These are phyloP conservation scores for Larix kaempferi DNA, from an alignment of 75 land plant species.

Conservation along the genomic window DNA sequence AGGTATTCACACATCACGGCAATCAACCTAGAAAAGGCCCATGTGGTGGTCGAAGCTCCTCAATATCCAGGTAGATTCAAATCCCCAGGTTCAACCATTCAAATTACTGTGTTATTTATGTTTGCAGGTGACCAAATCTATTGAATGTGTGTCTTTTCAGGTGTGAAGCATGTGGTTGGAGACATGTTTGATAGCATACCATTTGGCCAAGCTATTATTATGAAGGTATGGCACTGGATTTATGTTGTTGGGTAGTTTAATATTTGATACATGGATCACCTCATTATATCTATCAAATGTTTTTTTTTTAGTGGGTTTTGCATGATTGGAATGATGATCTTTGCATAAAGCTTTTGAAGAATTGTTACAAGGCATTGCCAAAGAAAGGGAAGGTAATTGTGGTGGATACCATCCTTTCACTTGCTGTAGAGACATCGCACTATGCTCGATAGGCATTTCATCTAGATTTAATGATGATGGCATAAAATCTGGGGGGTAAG, in stretches of 20 bases:
- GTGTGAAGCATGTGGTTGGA: slow-evolving; percentile 37
- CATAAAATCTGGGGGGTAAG: slow-evolving; percentile 54
- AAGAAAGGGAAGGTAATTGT: slow-evolving; percentile 50
- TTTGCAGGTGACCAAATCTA: not conserved
- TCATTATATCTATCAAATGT: not conserved
- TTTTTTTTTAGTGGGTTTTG: slow-evolving; percentile 30
- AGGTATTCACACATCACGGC: slow-evolving; percentile 39
- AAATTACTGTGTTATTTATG: not conserved
- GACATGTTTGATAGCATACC: slow-evolving; percentile 44
- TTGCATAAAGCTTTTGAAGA: slow-evolving; percentile 43
- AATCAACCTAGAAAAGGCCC: slow-evolving; percentile 47
- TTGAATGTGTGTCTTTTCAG: slow-evolving; percentile 20
- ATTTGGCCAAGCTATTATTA: slow-evolving; percentile 32
- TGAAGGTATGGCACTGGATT: slow-evolving; percentile 21
- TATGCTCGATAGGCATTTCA: slow-evolving; percentile 23
- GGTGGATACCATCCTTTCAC: slow-evolving; percentile 39
- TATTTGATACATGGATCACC: not conserved
- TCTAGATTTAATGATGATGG: slow-evolving; percentile 53
- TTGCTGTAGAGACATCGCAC: slow-evolving; percentile 12
- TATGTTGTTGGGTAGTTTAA: not conserved
- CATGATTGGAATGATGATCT: slow-evolving; percentile 43
- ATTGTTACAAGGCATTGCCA: slow-evolving; percentile 49
- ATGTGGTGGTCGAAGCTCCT: slow-evolving; percentile 34
- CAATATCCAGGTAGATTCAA: slow-evolving; percentile 19
- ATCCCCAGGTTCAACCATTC: not conserved